Conservation (phyloP, 2,329 filamentous ascomycete species). For the Aspergillus tamarii region DNA sequence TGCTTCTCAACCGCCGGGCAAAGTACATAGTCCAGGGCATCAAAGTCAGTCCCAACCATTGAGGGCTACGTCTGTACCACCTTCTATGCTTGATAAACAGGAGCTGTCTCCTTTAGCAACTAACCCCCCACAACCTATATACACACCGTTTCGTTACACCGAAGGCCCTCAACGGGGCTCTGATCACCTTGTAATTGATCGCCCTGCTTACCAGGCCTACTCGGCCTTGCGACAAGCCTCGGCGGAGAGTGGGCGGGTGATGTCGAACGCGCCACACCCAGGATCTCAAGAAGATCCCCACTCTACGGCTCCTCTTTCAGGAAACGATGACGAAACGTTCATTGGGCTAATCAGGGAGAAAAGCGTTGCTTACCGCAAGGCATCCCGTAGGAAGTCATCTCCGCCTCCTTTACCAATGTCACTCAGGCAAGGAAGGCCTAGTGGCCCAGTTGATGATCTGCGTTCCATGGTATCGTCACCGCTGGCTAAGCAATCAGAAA, state of each 20-base stretch:
- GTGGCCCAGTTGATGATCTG: slow-evolving; percentile 36
- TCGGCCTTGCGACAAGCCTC: slow-evolving; percentile 50
- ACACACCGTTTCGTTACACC: slow-evolving; percentile 50
- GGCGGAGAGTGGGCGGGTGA: slow-evolving; percentile 47
- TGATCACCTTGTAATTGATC: slow-evolving; percentile 41
- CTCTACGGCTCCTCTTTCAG: slow-evolving; percentile 22
- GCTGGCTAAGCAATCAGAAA: slow-evolving; percentile 37
- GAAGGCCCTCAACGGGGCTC: slow-evolving; percentile 47
- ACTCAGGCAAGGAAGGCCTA: slow-evolving; percentile 34
- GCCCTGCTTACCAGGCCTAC: slow-evolving; percentile 52
- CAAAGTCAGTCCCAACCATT: slow-evolving; percentile 12
- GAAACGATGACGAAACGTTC: slow-evolving; percentile 47
- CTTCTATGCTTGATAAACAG: slow-evolving; percentile 27
- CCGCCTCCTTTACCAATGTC: slow-evolving; percentile 35
- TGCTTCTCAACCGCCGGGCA: slow-evolving; percentile 27
- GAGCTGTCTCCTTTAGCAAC: slow-evolving; percentile 34
- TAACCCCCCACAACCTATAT: slow-evolving; percentile 45
- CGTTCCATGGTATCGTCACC: slow-evolving; percentile 39
- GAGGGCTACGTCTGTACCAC: slow-evolving; percentile 31
- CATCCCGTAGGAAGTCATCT: slow-evolving; percentile 29
- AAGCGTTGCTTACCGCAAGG: slow-evolving; percentile 43
- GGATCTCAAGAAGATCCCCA: slow-evolving; percentile 21
- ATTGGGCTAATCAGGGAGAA: slow-evolving; percentile 52
- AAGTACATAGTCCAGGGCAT: slow-evolving; percentile 10
- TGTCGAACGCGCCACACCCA: slow-evolving; percentile 38